Base-by-base conservation (phyloP, 208 protist species). In the Trypanosoma congolense region DNA sequence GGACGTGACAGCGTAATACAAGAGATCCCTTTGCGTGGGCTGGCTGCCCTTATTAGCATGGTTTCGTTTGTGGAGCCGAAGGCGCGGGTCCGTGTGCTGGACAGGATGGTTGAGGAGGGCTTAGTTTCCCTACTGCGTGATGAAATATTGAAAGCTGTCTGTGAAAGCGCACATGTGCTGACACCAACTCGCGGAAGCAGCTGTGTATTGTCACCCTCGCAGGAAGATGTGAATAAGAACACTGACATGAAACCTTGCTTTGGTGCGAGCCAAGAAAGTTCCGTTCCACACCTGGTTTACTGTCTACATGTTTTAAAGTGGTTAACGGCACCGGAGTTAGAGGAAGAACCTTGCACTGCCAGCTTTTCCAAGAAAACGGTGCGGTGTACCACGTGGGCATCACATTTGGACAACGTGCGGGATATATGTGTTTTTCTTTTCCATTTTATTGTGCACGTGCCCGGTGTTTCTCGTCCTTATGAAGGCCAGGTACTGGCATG, bases 281-380 rank as follows among this genome's bases (percentile, higher is more conserved):
- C 47, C 35, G 1, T 22, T 9, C 36, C 14, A 41, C 66, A 66
- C 21, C 61, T 93, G 16, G 77, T 80, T 28, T 77, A 77, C 55
- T 93, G 86, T 62, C 63, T 84, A 9, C 80, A 90, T 36, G 64
- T 93, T 22, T 50, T 93, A 18, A 65, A 80, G 65, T 64, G 74
- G 33, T 68, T 93, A 47, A 89, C 77, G 43, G 75, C 62, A 35
- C 80, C 78, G 0, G 84, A 93, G 47, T 71, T 93, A 16, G 50
- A 66, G 3, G 53, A 70, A 33, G 68, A 72, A 59, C 56, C 40
- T 14, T 64, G 67, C 65, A 41, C 57, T 63, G 6, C 25, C 45
- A 31, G 51, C 54, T 63, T 56, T 31, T 31, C 45, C 22, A 75
- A 67, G 36, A 59, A 62, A 14, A 65, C 70, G 0, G 70, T 90